Base-by-base conservation (phyloP, 2,329 filamentous ascomycete genomes). In the Fusarium chuoi region DNA sequence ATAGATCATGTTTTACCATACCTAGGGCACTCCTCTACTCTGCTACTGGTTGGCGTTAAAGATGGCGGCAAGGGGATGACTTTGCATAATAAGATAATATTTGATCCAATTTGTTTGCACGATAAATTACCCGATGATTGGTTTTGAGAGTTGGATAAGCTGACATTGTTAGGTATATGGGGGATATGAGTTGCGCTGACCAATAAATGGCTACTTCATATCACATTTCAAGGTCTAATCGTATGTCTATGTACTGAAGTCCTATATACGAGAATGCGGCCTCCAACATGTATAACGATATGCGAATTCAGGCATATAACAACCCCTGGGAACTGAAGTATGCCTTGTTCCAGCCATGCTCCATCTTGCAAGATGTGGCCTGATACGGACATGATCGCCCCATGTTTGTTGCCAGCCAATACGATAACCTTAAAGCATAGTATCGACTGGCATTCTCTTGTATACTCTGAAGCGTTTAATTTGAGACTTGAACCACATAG, bases 1-100 rank as follows among this genome's bases (percentile, higher is more conserved):
- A 74, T 74, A 72, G 71, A 74, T 42, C 35, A 59, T 71, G 41
- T 55, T 70, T 61, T 68, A 68, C 45, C n/a, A 65, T 59, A 70
- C 51, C 51, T 55, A 1, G 35, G 51, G 24, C 35, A 55, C 56
- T 66, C 52, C 45, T 62, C 62, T 63, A 49, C 54, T 68, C 38
- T 68, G 39, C 20, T 62, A 67, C 55, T 62, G 68, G 61, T 38
- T 55, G 71, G 67, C 55, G 62, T 74, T 74, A n/a, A 57, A 71
- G 45, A 65, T 20, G 55, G 55, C 36, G 44, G 45, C 54, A 35
- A 54, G 67, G 49, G 46, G 46, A 52, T 52, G 33, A 65, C 62
- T 65, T 56, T 56, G 57, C 71, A 74, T 65, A 62, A 68, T 42
- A 33, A 61, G 41, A 62, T 45, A 61, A 49, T 30, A 26, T 62